Evolutionary conservation across 345 rosid species (phyloP), one percentile per base, ranked within the genome.

Genomic region (Nephelium lappaceum): DNA sequence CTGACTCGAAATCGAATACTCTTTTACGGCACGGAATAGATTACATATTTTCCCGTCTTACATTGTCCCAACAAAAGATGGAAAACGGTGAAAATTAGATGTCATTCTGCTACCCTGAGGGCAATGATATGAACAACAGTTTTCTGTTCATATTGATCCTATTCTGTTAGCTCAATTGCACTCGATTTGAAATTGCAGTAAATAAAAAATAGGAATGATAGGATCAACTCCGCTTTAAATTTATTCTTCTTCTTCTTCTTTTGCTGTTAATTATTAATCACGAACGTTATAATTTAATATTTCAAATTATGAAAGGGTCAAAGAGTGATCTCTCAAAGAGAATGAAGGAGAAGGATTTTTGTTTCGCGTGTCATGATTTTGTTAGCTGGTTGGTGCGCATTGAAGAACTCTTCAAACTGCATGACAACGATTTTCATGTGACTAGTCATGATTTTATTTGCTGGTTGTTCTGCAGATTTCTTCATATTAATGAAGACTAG

Each of bases 71-170:
- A 19, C 42, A 36, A 11, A 31, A 24, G 49, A 16, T 39, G 11
- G 68, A 25, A 57, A 74, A 24, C 27, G 14, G 27, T 60, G 31
- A 38, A 78, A 63, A 15, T 24, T 24, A 19, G 47, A 75, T 66
- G 80, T 62, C 71, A 63, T n/a, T 77, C 53, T 24, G 69, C 80
- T 66, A 42, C 68, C 68, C 4, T 49, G 69, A 65, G n/a, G 65
- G 49, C 27, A 51, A 57, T 63, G 61, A 67, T 74, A 16, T 72
- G 43, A 71, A 5, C 75, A 72, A 31, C 11, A 61, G 43, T 64
- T 65, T 39, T 38, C 23, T 21, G 39, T 14, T 67, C 4, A 76
- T 67, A 21, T 39, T 15, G 51, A 66, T 66, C 6, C 60, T 24
- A 43, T 31, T 70, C 11, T 43, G 53, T 57, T 57, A 25, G 45